These are phyloP conservation scores for Cryptosporidium sp. DNA, from an alignment of 169 alveolate species.

Conservation along the genomic window DNA sequence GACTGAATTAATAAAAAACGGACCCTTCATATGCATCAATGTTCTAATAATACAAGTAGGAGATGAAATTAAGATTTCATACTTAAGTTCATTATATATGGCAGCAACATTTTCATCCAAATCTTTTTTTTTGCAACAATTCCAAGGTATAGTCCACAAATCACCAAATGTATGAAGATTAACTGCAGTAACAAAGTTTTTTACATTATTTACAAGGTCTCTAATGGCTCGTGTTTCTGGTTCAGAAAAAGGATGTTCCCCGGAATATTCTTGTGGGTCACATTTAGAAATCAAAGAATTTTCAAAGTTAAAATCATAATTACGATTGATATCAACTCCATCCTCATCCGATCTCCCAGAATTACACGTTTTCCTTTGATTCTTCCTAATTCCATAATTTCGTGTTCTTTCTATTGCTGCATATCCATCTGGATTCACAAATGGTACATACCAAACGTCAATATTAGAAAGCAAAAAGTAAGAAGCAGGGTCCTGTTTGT, in stretches of 20 bases:
- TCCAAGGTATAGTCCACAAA: slow-evolving; percentile 78
- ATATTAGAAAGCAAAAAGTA: slow-evolving; percentile 7
- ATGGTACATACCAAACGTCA: slow-evolving; percentile 70
- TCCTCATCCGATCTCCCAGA: slow-evolving; percentile 16
- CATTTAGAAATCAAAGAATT: slow-evolving; percentile 10
- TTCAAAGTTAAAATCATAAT: slow-evolving; percentile 59
- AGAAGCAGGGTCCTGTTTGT: slow-evolving; percentile 9
- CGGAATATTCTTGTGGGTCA: slow-evolving; percentile 77
- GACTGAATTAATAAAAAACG: slow-evolving; percentile 1
- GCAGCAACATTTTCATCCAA: slow-evolving; percentile 27
- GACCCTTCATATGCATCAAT: slow-evolving; percentile 8
- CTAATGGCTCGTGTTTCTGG: slow-evolving; percentile 78
- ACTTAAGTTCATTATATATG: slow-evolving; percentile 63
- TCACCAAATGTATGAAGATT: slow-evolving; percentile 78
- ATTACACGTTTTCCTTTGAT: slow-evolving; percentile 70
- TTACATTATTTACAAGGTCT: slow-evolving; percentile 15
- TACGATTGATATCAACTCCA: slow-evolving; percentile 77
- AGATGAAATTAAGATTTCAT: slow-evolving; percentile 55
- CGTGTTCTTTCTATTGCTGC: slow-evolving; percentile 67
- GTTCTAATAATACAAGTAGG: slow-evolving; percentile 63
- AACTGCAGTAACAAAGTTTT: slow-evolving; percentile 64
- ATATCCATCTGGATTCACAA: slow-evolving; percentile 79
- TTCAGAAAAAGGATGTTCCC: slow-evolving; percentile 77
- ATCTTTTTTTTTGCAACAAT: slow-evolving; percentile 75
- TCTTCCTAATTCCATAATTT: slow-evolving; percentile 51